Conservation (phyloP, 2,329 filamentous ascomycete species). For the Amauroascus niger region DNA sequence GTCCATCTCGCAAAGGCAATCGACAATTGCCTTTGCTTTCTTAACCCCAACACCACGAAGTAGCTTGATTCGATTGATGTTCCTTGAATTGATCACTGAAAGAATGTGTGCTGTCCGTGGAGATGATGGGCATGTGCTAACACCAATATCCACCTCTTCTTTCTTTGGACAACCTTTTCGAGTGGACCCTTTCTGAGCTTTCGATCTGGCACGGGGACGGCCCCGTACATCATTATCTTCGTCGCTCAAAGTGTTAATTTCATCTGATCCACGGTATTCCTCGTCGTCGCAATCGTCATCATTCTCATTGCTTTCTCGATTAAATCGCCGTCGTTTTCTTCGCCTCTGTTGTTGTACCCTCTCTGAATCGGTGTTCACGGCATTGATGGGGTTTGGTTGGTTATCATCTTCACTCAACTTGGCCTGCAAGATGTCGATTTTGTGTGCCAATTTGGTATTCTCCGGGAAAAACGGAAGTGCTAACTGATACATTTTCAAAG, state of each 20-base stretch:
- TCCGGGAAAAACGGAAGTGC: conserved; percentile 77
- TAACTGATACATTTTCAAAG: conserved; percentile 75
- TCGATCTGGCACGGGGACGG: background rate
- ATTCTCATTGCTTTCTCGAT: conserved; percentile 19
- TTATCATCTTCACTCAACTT: conserved; percentile 29
- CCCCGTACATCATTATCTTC: conserved; percentile 19
- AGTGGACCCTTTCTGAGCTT: background rate
- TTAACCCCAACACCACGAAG: conserved; percentile 41
- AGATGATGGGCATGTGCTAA: conserved; percentile 24
- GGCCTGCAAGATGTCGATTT: conserved; percentile 47
- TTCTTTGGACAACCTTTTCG: conserved; percentile 13
- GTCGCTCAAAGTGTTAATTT: conserved; percentile 25
- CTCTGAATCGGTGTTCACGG: background rate
- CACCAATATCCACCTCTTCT: background rate
- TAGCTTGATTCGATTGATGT: conserved; percentile 38
- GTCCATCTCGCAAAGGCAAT: conserved; percentile 39
- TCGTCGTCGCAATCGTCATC: conserved; percentile 27
- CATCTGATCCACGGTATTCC: conserved; percentile 24
- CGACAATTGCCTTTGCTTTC: conserved; percentile 41
- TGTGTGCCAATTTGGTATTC: conserved; percentile 61
- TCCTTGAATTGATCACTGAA: conserved; percentile 39
- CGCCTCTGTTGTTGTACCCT: background rate
- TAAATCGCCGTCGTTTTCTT: conserved; percentile 18
- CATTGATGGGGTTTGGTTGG: too few relatives aligned
- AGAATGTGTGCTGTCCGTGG: conserved; percentile 38